Evolutionary conservation across 2,329 filamentous ascomycete genomes (phyloP).

Genomic region (Zalaria sp.): DNA sequence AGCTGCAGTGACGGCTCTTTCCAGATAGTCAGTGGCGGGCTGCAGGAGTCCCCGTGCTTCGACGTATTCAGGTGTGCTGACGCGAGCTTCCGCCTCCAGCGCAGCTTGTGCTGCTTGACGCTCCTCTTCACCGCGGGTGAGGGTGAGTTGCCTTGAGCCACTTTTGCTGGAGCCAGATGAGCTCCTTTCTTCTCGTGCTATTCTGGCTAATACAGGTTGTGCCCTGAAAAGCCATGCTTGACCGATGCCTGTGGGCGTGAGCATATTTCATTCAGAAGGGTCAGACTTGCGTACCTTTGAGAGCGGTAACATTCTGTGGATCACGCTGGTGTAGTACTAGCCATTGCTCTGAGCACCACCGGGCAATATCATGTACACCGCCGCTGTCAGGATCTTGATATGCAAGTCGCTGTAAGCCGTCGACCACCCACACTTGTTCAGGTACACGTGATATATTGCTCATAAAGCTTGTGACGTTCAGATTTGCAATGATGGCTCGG

Average conservation of each 20-base stretch:
- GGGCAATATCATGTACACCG: constrained; percentile 29
- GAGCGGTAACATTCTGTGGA: constrained; percentile 27
- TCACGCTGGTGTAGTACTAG: constrained; percentile 30
- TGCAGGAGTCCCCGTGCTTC: constrained; percentile 37
- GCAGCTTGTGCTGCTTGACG: constrained; percentile 9
- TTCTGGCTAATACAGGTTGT: constrained; percentile 34
- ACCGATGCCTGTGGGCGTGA: constrained; percentile 28
- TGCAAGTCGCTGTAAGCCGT: constrained; percentile 34
- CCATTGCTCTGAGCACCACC: constrained; percentile 36
- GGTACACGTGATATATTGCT: constrained; percentile 17
- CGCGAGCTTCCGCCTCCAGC: constrained; percentile 22
- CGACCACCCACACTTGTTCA: constrained; percentile 28
- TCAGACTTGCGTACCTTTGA: constrained; percentile 21
- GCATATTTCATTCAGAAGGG: background rate
- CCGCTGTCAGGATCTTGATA: constrained; percentile 35
- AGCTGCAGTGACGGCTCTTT: constrained; percentile 30
- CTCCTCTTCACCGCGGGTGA: constrained; percentile 14
- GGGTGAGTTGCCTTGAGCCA: constrained; percentile 16
- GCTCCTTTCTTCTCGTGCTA: constrained; percentile 29
- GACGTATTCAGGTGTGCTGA: constrained; percentile 31
- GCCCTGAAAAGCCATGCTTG: constrained; percentile 37
- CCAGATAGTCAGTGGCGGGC: constrained; percentile 38
- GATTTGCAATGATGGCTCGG: constrained; percentile 22
- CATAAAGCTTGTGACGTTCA: constrained; percentile 26
- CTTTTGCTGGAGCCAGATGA: constrained; percentile 21